Evolutionary conservation across 2,329 filamentous ascomycete genomes (phyloP).

Genomic region (Diaporthe australafricana): DNA sequence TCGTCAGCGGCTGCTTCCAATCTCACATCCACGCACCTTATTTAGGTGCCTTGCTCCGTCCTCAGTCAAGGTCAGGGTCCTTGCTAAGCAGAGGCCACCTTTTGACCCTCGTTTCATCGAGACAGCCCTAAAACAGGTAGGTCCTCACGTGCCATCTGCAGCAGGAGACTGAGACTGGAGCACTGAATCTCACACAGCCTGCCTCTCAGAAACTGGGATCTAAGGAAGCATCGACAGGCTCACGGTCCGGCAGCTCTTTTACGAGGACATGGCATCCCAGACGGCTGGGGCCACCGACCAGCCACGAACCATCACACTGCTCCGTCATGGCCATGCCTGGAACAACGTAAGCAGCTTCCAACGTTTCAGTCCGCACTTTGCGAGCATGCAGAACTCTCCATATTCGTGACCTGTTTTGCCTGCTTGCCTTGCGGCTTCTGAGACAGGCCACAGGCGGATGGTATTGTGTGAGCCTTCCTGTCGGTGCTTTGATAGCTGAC

Average conservation of each 20-base stretch:
- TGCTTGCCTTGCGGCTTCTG: too few relatives aligned
- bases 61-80: background rate
- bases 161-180: background rate
- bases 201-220: background rate
- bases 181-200: background rate
- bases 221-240: too few relatives aligned
- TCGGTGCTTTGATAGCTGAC: too few relatives aligned
- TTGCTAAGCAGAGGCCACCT: constrained; percentile 11
- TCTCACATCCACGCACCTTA: background rate
- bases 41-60: background rate
- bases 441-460: too few relatives aligned
- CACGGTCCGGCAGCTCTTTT: background rate
- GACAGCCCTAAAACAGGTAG: background rate
- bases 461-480: too few relatives aligned
- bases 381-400: too few relatives aligned
- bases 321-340: constrained; percentile 36
- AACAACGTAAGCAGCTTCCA: constrained; percentile 9
- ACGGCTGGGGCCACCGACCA: constrained; percentile 5
- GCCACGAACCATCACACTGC: constrained; percentile 29
- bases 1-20: background rate
- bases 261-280: background rate
- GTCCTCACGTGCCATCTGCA: constrained; percentile 6
- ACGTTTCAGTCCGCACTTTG: too few relatives aligned
- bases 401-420: too few relatives aligned
- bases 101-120: constrained; percentile 12